Evolutionary conservation across 768 basidiomycete species (phyloP).

Genomic region (Sutorius australiensis): DNA sequence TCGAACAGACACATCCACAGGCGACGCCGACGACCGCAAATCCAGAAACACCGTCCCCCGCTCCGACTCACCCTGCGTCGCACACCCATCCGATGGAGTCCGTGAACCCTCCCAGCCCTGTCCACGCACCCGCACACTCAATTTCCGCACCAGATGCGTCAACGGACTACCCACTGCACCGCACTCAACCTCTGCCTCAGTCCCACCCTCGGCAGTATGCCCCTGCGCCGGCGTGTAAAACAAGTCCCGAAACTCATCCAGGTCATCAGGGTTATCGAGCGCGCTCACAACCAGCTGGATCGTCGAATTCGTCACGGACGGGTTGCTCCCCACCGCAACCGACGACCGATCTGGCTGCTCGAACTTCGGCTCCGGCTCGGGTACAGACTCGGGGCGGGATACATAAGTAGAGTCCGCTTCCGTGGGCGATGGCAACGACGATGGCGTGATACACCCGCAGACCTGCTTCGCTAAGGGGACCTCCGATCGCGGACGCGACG

Average conservation of each 20-base stretch:
- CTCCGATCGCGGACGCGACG: constrained; percentile 21
- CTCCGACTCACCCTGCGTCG: background rate
- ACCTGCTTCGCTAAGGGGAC: background rate
- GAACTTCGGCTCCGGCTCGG: background rate
- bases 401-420: too few relatives aligned
- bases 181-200: too few relatives aligned
- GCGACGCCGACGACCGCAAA: constrained; percentile 15
- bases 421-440: background rate
- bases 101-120: constrained; percentile 10
- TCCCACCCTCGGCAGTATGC: too few relatives aligned
- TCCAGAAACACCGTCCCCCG: constrained; percentile 17
- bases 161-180: constrained; percentile 34
- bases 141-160: constrained; percentile 37
- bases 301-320: constrained; percentile 37
- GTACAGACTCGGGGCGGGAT: too few relatives aligned
- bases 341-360: constrained; percentile 33
- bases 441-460: background rate
- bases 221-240: constrained; percentile 52
- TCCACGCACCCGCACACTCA: constrained; percentile 36
- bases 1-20: constrained; percentile 7
- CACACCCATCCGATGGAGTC: constrained; percentile 12
- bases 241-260: constrained; percentile 71
- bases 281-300: constrained; percentile 37
- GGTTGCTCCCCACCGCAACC: constrained; percentile 4
- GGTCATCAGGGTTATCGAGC: constrained; percentile 57